Evolutionary conservation across 495 filamentous ascomycete genomes (phyloP), one percentile per base, ranked within the genome.

Genomic region (Corynascus novoguineensis): DNA sequence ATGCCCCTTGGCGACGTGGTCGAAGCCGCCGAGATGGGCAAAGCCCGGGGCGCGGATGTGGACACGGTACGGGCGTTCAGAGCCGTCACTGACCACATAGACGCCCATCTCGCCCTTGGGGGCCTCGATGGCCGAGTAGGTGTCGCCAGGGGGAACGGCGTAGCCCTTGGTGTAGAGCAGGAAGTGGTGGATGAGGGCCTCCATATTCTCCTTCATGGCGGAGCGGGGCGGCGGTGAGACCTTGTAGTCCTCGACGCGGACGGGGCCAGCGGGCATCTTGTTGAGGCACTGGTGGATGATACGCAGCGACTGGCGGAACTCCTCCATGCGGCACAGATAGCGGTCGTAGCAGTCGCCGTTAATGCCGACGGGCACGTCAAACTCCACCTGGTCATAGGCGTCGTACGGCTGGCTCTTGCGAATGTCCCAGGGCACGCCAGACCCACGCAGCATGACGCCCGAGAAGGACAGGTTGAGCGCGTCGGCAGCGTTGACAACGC

Each of bases 141-240:
- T 99, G 80, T 99, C 93, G 44, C 93, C 93, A 2, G 93, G 93
- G n/a, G 93, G 93, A 9, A 99, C 93, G 38, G 88, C 82, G 72
- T 97, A 99, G 54, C 93, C 93, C 79, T 97, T 99, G 68, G 90
- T 96, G 76, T 91, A 99, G 31, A 99, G 83, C 47, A 99, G 76
- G 81, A 99, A 99, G 79, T 99, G 93, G 75, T 99, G 93, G 70
- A 99, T 99, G 14, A 99, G 81, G 21, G 93, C 92, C 73, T 99
- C 93, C 95, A 99, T 99, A 75, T 99, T 86, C 81, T 99, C 93
- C 81, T 99, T 99, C 93, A 99, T 99, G 62, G 93, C 95, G n/a
- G 86, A 82, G 66, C 93, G 84, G 14, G 93, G 93, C 37, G 93
- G 93, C 9, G 93, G 93, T n/a, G 88, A 87, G 71, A 99, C 84